phyloP scores from a whole-genome alignment of 2,329 filamentous ascomycete species.

The Alternaria arbusti region DNA sequence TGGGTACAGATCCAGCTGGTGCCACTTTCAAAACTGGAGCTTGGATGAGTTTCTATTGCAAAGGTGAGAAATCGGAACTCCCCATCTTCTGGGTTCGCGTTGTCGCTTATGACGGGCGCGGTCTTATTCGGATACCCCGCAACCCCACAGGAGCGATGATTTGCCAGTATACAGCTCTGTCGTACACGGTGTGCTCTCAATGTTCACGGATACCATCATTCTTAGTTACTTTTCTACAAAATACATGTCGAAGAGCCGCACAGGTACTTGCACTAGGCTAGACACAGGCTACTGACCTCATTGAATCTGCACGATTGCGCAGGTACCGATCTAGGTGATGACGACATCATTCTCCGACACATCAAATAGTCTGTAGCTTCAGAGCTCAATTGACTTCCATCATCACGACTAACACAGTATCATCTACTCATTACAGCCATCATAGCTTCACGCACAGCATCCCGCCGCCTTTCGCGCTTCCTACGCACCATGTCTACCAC shows the following conservation, averaged over 20 bases:
- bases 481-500: conserved; percentile 56
- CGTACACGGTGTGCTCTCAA: not conserved
- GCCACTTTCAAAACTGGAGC: not conserved
- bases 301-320: conserved; percentile 13
- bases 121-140: not conserved
- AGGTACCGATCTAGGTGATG: conserved; percentile 18
- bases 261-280: not conserved
- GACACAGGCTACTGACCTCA: conserved; percentile 10
- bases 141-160: not conserved
- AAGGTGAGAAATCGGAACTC: not conserved
- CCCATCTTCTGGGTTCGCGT: not conserved
- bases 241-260: not conserved
- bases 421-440: conserved; percentile 28
- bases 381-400: not conserved
- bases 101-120: not conserved
- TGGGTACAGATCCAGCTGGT: not conserved
- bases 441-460: conserved; percentile 48
- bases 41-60: not conserved
- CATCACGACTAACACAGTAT: conserved; percentile 1
- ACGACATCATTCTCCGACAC: conserved; percentile 24
- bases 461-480: conserved; percentile 50
- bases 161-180: not conserved
- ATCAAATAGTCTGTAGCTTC: conserved; percentile 4
- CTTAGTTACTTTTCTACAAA: not conserved
- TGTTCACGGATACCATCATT: not conserved